Conservation (phyloP, 1,284 basidiomycete species). For the Rhodotorula glutinis region DNA sequence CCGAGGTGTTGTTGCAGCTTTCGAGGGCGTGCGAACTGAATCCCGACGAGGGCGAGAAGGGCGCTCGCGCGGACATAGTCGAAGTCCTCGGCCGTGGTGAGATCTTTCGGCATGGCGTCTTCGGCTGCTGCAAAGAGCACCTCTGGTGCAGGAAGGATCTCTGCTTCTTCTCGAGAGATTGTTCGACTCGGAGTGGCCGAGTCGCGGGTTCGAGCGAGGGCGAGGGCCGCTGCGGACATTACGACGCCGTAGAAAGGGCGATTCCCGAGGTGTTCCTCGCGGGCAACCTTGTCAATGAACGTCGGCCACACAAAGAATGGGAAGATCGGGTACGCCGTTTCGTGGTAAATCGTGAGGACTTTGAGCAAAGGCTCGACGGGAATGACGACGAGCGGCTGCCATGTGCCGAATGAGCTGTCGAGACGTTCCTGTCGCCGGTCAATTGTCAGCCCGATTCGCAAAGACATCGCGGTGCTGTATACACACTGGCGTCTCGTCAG, state of each 20-base stretch:
- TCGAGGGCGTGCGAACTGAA: slow-evolving; percentile 2
- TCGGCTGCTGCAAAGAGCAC: slow-evolving; percentile 2
- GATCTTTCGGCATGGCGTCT: slow-evolving; percentile 4
- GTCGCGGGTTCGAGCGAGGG: slow-evolving; percentile 3
- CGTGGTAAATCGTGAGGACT: slow-evolving; percentile 1
- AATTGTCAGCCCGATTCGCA: no score
- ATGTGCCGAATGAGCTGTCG: neutral
- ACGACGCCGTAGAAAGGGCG: slow-evolving; percentile 4
- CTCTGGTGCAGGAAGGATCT: neutral
- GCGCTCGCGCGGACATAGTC: slow-evolving; percentile 2
- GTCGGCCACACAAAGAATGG: slow-evolving; percentile 8
- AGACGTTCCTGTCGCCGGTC: no score
- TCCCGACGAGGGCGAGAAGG: slow-evolving; percentile 3
- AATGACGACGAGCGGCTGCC: neutral
- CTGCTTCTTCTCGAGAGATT: neutral
- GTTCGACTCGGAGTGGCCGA: neutral
- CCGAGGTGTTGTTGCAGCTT: slow-evolving; percentile 8
- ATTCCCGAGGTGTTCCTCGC: slow-evolving; percentile 3
- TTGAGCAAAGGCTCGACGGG: slow-evolving; percentile 2
- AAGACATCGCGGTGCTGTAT: no score
- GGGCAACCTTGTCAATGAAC: slow-evolving; percentile 3
- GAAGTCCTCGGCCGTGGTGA: neutral
- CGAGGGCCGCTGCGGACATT: slow-evolving; percentile 2
- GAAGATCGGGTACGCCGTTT: slow-evolving; percentile 7
- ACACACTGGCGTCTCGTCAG: no score